These are phyloP conservation scores for Geotrichum citri-aurantii DNA, from an alignment of 1,139 yeast species.

Conservation along the genomic window DNA sequence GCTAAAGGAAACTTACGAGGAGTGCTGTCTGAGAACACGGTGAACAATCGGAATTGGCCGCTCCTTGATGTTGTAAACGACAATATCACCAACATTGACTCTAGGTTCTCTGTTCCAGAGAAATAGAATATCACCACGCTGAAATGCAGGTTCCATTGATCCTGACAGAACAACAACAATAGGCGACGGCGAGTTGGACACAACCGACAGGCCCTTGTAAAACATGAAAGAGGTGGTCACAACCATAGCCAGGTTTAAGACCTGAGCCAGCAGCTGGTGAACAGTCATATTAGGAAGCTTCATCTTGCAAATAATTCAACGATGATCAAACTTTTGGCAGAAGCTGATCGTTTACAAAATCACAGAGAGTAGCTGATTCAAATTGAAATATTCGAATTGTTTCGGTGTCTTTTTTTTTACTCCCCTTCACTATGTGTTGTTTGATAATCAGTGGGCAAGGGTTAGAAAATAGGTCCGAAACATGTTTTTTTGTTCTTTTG, in stretches of 20 bases:
- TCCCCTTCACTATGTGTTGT: not conserved
- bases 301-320: constrained; percentile 1
- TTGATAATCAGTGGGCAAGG: not conserved
- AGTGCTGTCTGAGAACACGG: constrained; percentile 80
- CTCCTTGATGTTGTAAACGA: constrained; percentile 82
- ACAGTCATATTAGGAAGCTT: constrained; percentile 20
- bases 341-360: not conserved
- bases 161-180: constrained; percentile 96
- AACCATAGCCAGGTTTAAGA: constrained; percentile 67
- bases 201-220: constrained; percentile 78
- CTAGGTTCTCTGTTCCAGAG: constrained; percentile 75
- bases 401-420: not conserved
- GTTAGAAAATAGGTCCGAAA: not conserved
- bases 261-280: constrained; percentile 43
- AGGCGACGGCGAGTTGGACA: constrained; percentile 84
- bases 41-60: constrained; percentile 92
- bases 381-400: not conserved
- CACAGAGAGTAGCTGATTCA: not conserved
- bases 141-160: constrained; percentile 99
- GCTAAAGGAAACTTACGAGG: constrained; percentile 26
- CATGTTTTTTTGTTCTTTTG: not conserved
- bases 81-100: constrained; percentile 86
- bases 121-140: constrained; percentile 90
- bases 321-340: not conserved
- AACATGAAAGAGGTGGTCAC: constrained; percentile 85